Percentiles rank a stretch among this genome's conserved stretches.
phyloP scores from a whole-genome alignment of 1,139 yeast genomes.

The Candida anutae region DNA sequence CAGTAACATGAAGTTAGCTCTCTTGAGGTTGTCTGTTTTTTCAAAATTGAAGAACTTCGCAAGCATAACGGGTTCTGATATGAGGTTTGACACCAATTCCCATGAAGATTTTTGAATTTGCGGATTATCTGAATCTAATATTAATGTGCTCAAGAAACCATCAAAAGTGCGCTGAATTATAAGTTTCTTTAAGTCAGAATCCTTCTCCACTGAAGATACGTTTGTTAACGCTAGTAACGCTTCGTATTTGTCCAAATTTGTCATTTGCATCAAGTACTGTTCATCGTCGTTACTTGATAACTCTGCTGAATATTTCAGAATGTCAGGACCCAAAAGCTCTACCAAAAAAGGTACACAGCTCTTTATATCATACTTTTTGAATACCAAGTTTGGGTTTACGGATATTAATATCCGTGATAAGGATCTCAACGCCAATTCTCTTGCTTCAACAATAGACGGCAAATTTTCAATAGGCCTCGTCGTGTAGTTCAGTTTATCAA shows the following conservation, averaged over 20 bases:
- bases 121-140: slow-evolving; percentile 29
- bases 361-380: slow-evolving; percentile 30
- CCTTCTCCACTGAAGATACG: slow-evolving; percentile 22
- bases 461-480: slow-evolving; percentile 15
- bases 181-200: slow-evolving; percentile 19
- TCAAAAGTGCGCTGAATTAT: slow-evolving; percentile 30
- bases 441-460: slow-evolving; percentile 11
- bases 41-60: slow-evolving; percentile 45
- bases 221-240: slow-evolving; percentile 43
- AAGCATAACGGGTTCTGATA: slow-evolving; percentile 35
- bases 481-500: slow-evolving; percentile 8
- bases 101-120: slow-evolving; percentile 38
- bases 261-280: slow-evolving; percentile 19
- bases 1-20: slow-evolving; percentile 31
- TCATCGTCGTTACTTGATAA: slow-evolving; percentile 1
- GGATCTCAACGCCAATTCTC: slow-evolving; percentile 25
- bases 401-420: slow-evolving; percentile 39
- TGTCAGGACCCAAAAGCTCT: slow-evolving; percentile 36
- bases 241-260: slow-evolving; percentile 34
- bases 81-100: slow-evolving; percentile 42
- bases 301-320: slow-evolving; percentile 14
- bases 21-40: slow-evolving; percentile 15
- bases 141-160: slow-evolving; percentile 24
- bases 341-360: slow-evolving; percentile 41
- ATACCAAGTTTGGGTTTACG: slow-evolving; percentile 31